A percentile compares a stretch with the other conserved stretches of the same genome.
Conservation (phyloP, 148 eudicot genomes). For the Bassia scoparia region DNA sequence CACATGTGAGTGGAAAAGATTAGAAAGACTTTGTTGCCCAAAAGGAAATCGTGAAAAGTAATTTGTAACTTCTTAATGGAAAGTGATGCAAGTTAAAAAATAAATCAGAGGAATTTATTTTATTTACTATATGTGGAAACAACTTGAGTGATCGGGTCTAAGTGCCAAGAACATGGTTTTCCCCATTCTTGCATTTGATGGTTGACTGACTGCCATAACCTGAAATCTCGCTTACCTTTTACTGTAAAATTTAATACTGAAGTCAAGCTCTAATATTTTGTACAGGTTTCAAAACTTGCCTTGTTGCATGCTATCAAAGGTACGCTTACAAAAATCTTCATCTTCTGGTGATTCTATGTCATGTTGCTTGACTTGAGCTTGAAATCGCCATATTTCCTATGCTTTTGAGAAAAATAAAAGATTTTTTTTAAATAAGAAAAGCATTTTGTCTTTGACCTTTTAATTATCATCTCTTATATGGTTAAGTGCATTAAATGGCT, state of each 20-base stretch:
- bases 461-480: no score
- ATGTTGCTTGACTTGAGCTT: neutral
- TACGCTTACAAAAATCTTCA: constrained; percentile 31
- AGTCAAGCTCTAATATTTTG: constrained; percentile 18
- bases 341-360: neutral
- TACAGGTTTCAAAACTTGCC: constrained; percentile 95
- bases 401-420: neutral
- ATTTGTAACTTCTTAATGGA: no score
- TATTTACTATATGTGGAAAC: no score
- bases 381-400: neutral
- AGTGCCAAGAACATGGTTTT: neutral
- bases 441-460: neutral
- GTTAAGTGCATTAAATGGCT: no score
- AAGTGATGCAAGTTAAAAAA: no score
- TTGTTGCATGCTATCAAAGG: constrained; percentile 88
- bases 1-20: no score
- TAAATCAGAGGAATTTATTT: no score
- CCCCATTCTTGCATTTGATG: neutral
- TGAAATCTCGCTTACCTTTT: neutral
- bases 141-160: no score
- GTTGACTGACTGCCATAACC: neutral
- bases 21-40: no score
- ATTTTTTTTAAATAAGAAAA: neutral
- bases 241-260: constrained; percentile 9
- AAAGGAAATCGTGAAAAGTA: no score